phyloP scores from a whole-genome alignment of 2,329 filamentous ascomycete species.

The Lachnellula arida region DNA sequence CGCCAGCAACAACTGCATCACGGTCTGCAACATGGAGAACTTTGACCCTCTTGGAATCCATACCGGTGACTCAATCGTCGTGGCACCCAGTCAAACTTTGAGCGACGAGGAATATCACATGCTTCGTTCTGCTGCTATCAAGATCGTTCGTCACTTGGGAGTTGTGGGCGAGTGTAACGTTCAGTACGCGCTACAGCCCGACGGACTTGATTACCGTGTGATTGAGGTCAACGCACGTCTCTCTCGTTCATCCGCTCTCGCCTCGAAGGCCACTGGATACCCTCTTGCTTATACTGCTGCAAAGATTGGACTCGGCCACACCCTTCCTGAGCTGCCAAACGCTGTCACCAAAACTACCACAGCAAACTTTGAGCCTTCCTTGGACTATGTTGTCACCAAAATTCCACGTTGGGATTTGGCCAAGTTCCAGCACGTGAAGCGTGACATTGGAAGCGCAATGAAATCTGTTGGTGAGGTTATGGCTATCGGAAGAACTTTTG shows the following conservation, averaged over 20 bases:
- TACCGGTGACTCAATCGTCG: conserved; percentile 97
- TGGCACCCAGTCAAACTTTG: conserved; percentile 92
- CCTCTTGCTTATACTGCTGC: conserved; percentile 95
- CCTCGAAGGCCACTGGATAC: conserved; percentile 97
- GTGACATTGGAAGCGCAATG: conserved; percentile 96
- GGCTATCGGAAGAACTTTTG: conserved; percentile 97
- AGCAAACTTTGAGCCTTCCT: conserved; percentile 94
- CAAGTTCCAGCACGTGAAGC: conserved; percentile 99
- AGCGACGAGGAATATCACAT: conserved; percentile 99
- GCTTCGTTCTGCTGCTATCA: conserved; percentile 95
- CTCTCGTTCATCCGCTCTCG: conserved; percentile 91
- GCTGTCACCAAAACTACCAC: conserved; percentile 98
- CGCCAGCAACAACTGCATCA: conserved; percentile 97
- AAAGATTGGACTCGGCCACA: conserved; percentile 96
- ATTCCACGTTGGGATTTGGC: conserved; percentile 97
- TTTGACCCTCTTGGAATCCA: conserved; percentile 97
- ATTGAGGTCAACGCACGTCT: conserved; percentile 99
- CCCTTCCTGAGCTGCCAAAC: conserved; percentile 90
- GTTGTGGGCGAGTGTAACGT: conserved; percentile 99
- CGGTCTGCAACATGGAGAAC: conserved; percentile 98
- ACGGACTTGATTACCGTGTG: conserved; percentile 95
- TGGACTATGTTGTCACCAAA: conserved; percentile 98
- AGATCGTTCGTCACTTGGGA: conserved; percentile 94
- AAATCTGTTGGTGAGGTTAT: conserved; percentile 99
- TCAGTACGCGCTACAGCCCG: conserved; percentile 93